A percentile compares a stretch with the other conserved stretches of the same genome.
Evolutionary conservation across 2,329 filamentous ascomycete species (phyloP).

Genomic region (Phaeosphaeria sp.): DNA sequence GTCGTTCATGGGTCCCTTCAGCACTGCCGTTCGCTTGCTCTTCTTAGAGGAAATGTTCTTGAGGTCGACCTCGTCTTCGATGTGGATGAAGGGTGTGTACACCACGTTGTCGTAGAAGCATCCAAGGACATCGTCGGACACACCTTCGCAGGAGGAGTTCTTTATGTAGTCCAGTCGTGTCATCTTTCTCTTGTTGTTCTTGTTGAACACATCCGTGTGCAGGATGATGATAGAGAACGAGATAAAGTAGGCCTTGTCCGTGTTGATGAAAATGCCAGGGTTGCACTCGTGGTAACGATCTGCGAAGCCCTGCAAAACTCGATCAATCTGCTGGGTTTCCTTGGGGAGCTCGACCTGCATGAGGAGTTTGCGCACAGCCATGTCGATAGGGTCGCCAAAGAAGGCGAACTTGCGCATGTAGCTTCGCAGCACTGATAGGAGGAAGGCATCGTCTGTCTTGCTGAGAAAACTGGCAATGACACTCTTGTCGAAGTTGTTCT

Average conservation of each 20-base stretch:
- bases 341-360: conserved; percentile 97
- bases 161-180: conserved; percentile 94
- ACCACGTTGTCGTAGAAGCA: conserved; percentile 99
- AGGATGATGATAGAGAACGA: conserved; percentile 95
- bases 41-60: conserved; percentile 76
- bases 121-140: conserved; percentile 91
- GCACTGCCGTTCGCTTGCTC: conserved; percentile 68
- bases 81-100: conserved; percentile 97
- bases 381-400: conserved; percentile 96
- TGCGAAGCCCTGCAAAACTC: conserved; percentile 91
- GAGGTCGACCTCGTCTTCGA: conserved; percentile 87
- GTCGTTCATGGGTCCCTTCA: conserved; percentile 67
- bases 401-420: conserved; percentile 96
- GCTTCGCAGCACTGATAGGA: conserved; percentile 81
- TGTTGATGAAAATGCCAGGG: conserved; percentile 87
- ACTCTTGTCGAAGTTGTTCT: conserved; percentile 76
- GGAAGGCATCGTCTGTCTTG: conserved; percentile 86
- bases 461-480: conserved; percentile 85
- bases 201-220: conserved; percentile 99
- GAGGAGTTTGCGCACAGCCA: conserved; percentile 92
- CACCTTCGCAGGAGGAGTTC: conserved; percentile 88
- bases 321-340: conserved; percentile 97
- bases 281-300: conserved; percentile 99
- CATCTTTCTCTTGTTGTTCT: conserved; percentile 99
- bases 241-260: conserved; percentile 97